phyloP scores from a whole-genome alignment of 352 stramenopile genomes.

The Pilasporangium apinafurcum region DNA sequence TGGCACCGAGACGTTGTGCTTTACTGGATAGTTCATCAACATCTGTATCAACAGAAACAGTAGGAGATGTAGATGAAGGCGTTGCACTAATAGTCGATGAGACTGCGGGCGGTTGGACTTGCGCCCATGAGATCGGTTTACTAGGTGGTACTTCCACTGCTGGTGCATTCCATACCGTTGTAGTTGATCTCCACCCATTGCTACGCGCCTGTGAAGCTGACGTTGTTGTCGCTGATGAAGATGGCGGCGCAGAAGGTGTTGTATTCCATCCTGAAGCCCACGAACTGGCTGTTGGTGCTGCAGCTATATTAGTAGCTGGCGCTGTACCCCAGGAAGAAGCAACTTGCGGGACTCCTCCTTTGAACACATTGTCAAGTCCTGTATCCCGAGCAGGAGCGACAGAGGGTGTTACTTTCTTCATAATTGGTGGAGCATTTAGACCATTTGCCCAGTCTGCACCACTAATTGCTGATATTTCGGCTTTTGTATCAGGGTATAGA shows the following conservation, averaged over 20 bases:
- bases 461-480: slow-evolving; percentile 26
- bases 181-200: slow-evolving; percentile 12
- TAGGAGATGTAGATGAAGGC: neutral
- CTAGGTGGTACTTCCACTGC: slow-evolving; percentile 2
- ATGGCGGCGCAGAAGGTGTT: neutral
- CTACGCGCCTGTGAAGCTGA: neutral
- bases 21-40: slow-evolving; percentile 47
- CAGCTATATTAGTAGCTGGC: neutral
- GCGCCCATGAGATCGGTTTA: slow-evolving; percentile 5
- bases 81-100: neutral
- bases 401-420: slow-evolving; percentile 26
- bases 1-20: slow-evolving; percentile 52
- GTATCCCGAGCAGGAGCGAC: neutral
- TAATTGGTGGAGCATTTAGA: slow-evolving; percentile 29
- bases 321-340: slow-evolving; percentile 3
- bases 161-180: slow-evolving; percentile 16
- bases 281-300: slow-evolving; percentile 14
- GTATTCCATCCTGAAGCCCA: slow-evolving; percentile 18
- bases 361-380: slow-evolving; percentile 23
- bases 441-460: slow-evolving; percentile 34
- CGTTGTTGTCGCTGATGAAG: slow-evolving; percentile 2
- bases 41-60: slow-evolving; percentile 2
- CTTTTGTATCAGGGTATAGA: slow-evolving; percentile 61
- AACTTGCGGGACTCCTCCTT: neutral
- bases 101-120: slow-evolving; percentile 1